These are phyloP conservation scores for Hibiscus trionum DNA, from an alignment of 345 rosid species.

Conservation along the genomic window DNA sequence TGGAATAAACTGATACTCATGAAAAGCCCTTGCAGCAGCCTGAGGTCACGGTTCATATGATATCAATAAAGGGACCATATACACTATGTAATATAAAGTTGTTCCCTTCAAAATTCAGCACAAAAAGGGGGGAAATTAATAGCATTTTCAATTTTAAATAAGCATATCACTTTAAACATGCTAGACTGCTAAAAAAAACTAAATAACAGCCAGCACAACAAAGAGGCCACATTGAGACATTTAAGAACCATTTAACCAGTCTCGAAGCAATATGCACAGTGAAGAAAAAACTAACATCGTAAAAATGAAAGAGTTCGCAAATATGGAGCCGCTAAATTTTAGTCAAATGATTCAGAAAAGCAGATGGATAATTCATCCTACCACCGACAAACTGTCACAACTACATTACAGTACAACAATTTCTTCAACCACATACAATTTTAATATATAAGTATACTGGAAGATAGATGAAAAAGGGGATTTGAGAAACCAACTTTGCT, in stretches of 20 bases:
- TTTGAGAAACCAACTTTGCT: conserved; percentile 55
- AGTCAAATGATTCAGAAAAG: not conserved
- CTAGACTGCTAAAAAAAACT: not conserved
- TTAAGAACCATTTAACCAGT: not conserved
- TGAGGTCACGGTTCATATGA: conserved; percentile 19
- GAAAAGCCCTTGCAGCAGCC: conserved; percentile 46
- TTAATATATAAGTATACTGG: conserved; percentile 4
- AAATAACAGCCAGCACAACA: not conserved
- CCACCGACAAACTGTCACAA: not conserved
- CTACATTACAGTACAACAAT: not conserved
- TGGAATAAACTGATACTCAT: conserved; percentile 58
- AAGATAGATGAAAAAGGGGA: conserved; percentile 9
- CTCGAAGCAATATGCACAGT: not conserved
- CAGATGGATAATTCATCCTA: not conserved
- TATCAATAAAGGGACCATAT: conserved; percentile 6
- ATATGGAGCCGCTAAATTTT: not conserved
- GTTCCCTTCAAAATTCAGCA: not conserved
- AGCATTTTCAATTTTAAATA: conserved; percentile 6
- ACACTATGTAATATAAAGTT: not conserved
- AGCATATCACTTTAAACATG: not conserved
- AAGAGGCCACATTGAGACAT: not conserved
- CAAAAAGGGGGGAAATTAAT: no score
- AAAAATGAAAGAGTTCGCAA: not conserved
- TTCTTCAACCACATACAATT: not conserved
- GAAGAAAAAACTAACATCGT: not conserved